Conservation (phyloP, 2,329 filamentous ascomycete species). For the Fusarium sublunatum region DNA sequence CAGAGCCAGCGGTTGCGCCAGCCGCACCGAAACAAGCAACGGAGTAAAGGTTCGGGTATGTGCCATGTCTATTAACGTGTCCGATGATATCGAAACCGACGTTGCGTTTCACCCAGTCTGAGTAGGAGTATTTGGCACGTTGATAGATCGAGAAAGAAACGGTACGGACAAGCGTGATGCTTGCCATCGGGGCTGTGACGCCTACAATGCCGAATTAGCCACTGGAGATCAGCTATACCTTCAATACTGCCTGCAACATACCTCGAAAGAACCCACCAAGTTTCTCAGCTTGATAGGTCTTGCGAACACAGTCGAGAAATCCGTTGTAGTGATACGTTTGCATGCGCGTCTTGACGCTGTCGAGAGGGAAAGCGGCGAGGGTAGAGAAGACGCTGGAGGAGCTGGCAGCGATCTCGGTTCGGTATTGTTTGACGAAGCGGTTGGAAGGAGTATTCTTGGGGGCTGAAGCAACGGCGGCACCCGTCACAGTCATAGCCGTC, state of each 20-base stretch:
- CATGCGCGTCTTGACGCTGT: slow-evolving; percentile 91
- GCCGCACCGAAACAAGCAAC: slow-evolving; percentile 81
- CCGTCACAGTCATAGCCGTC: slow-evolving; percentile 40
- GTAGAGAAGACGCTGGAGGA: slow-evolving; percentile 82
- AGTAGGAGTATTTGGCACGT: slow-evolving; percentile 78
- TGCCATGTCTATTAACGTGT: slow-evolving; percentile 76
- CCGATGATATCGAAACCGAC: slow-evolving; percentile 76
- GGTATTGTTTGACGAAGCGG: slow-evolving; percentile 75
- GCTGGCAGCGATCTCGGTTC: slow-evolving; percentile 83
- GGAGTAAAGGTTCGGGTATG: slow-evolving; percentile 78
- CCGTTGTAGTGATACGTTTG: slow-evolving; percentile 85
- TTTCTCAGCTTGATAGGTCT: slow-evolving; percentile 81
- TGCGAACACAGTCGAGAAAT: slow-evolving; percentile 77
- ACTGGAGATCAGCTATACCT: background rate
- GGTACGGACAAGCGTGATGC: slow-evolving; percentile 80
- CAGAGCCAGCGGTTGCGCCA: slow-evolving; percentile 81
- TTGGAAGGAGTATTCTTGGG: slow-evolving; percentile 35
- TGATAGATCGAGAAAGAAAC: slow-evolving; percentile 85
- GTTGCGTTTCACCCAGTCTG: slow-evolving; percentile 75
- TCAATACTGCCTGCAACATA: slow-evolving; percentile 52
- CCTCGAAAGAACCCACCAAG: slow-evolving; percentile 83
- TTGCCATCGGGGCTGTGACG: slow-evolving; percentile 82
- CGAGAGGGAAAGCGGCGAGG: slow-evolving; percentile 83
- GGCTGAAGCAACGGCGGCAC: slow-evolving; percentile 22
- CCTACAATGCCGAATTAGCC: slow-evolving; percentile 57